Evolutionary conservation across 163 green algal species (phyloP).

Genomic region (Volvox carteri): DNA sequence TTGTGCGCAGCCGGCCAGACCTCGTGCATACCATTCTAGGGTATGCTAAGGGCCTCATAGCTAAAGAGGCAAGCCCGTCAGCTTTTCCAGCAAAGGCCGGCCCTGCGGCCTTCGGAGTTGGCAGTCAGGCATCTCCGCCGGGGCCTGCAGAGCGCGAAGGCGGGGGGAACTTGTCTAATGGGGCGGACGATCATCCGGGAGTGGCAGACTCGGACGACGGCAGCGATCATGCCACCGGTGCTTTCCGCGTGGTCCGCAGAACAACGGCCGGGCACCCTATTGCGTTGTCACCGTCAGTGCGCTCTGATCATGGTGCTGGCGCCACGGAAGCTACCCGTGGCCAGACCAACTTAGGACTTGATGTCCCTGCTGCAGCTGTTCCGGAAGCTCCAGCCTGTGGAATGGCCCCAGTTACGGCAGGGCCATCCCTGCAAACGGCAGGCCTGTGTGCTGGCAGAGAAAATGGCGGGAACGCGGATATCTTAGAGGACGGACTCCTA

Average conservation of each 20-base stretch:
- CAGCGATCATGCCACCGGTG: neutral
- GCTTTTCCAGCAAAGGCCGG: neutral
- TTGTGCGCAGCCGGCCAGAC: conserved; percentile 48
- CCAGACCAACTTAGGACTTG: neutral
- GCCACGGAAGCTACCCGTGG: neutral
- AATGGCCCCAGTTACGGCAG: too few relatives aligned
- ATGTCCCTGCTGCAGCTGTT: neutral
- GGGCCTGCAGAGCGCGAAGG: neutral
- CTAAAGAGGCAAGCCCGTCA: conserved; percentile 19
- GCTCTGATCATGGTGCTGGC: neutral
- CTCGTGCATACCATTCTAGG: conserved; percentile 60
- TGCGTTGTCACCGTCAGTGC: too few relatives aligned
- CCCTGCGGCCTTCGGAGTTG: neutral
- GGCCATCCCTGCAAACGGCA: too few relatives aligned
- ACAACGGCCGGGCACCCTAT: neutral
- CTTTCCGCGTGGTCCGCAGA: neutral
- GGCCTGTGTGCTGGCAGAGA: too few relatives aligned
- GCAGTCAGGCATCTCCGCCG: neutral
- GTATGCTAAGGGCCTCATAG: neutral
- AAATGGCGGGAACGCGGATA: neutral
- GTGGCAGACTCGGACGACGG: neutral
- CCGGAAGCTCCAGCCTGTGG: too few relatives aligned
- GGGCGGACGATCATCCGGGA: neutral
- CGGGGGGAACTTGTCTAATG: too few relatives aligned
- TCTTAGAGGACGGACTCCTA: too few relatives aligned